Evolutionary conservation across 2,329 filamentous ascomycete species (phyloP), one percentile per base, ranked within the genome.

Genomic region (Daldinia sp.): DNA sequence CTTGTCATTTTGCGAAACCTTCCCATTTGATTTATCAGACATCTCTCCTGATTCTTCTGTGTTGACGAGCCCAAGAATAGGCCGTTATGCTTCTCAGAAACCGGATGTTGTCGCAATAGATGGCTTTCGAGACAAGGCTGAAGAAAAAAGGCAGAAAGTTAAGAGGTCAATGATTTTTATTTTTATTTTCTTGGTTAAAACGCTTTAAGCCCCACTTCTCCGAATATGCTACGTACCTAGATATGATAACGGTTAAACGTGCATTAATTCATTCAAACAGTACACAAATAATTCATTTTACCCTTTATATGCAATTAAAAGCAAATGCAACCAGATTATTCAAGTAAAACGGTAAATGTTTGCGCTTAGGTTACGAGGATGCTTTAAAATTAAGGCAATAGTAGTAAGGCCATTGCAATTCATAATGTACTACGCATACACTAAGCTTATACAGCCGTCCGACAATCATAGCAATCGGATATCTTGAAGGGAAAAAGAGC

Each of bases 1-100:
- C 35, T 73, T 71, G 39, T 72, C 72, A 39, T 65, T 57, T n/a
- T 35, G 51, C 37, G 68, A 63, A 60, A 64, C 57, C 65, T 75
- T 73, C 33, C 65, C 37, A 12, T 67, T 73, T 35, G 44, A 39
- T 41, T 33, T 50, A 46, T 66, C 63, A n/a, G 60, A 13, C 67
- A 67, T 69, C 13, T 15, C 10, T 60, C 42, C 33, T 23, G 42
- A 12, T 33, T 55, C 10, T 42, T 46, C 12, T 18, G 18, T 5
- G 18, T 5, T 26, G 33, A 23, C 23, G 5, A 26, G 37, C 18
- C 5, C 4, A 39, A 39, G 9, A 4, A 26, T 37, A 26, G 23
- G 51, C 15, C 10, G 33, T 15, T 54, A 18, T 37, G 18, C 15
- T 46, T 23, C 30, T 18, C 41, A 23, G 15, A 44, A 23, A n/a